Percentiles rank a stretch among this genome's conserved stretches.
Evolutionary conservation across 495 filamentous ascomycete genomes (phyloP).

Genomic region (Oleoguttula mirabilis): DNA sequence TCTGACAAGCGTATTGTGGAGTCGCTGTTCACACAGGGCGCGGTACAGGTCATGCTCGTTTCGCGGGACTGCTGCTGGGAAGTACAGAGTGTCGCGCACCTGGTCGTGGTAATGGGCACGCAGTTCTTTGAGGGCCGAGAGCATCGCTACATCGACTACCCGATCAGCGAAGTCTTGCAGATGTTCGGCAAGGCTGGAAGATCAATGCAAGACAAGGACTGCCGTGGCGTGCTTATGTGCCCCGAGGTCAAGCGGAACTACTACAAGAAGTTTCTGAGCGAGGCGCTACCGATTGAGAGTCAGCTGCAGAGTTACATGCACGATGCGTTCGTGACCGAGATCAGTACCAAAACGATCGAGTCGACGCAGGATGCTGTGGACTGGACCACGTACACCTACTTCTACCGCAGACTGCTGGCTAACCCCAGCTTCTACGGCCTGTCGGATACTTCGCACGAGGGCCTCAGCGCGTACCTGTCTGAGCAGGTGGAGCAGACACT

Average conservation of each 20-base stretch:
- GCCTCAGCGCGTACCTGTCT: constrained; percentile 84
- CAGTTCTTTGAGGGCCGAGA: constrained; percentile 96
- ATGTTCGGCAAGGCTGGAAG: constrained; percentile 95
- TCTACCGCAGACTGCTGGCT: constrained; percentile 90
- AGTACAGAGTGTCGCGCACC: constrained; percentile 70
- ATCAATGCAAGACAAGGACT: constrained; percentile 62
- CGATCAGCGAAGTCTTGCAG: constrained; percentile 92
- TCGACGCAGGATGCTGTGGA: constrained; percentile 97
- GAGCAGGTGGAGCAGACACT: constrained; percentile 89
- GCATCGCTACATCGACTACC: constrained; percentile 95
- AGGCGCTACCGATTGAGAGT: constrained; percentile 90
- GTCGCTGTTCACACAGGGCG: constrained; percentile 80
- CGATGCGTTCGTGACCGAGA: constrained; percentile 93
- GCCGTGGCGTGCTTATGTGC: constrained; percentile 88
- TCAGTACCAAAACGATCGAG: constrained; percentile 83
- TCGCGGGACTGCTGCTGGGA: constrained; percentile 97
- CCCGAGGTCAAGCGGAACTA: constrained; percentile 89
- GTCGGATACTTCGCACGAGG: constrained; percentile 80
- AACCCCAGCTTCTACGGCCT: constrained; percentile 96
- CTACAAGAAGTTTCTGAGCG: constrained; percentile 97
- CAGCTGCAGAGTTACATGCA: constrained; percentile 83
- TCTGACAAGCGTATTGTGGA: constrained; percentile 89
- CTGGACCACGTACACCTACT: constrained; percentile 97
- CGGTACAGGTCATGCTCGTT: constrained; percentile 84
- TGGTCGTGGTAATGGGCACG: constrained; percentile 96